These are phyloP conservation scores for Protomyces gravidus DNA, from an alignment of 1,139 yeast genomes.

Conservation along the genomic window DNA sequence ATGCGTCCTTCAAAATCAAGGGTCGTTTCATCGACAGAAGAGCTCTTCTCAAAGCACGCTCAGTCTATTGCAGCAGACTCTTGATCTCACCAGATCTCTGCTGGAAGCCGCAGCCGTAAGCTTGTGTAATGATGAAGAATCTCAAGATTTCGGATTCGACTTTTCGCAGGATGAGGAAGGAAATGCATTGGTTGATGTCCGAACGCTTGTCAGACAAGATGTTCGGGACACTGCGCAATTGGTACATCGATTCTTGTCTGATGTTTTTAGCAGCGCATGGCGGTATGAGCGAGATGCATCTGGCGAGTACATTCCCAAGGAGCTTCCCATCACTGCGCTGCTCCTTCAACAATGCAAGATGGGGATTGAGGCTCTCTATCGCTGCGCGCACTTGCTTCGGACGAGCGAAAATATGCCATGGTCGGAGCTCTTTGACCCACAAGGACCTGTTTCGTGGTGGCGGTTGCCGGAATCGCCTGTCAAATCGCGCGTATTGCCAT, in stretches of 20 bases:
- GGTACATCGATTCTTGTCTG: background rate
- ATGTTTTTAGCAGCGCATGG: constrained; percentile 1
- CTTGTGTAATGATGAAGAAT: background rate
- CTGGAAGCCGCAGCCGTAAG: background rate
- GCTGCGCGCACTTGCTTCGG: background rate
- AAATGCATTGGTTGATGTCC: background rate
- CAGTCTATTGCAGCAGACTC: background rate
- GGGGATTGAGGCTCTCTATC: constrained; percentile 5
- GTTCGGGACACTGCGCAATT: background rate
- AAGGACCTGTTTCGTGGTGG: constrained; percentile 9
- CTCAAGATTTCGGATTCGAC: constrained; percentile 10
- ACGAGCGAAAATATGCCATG: background rate
- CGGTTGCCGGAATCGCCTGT: constrained; percentile 1
- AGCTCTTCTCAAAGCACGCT: background rate
- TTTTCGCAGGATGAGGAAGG: background rate
- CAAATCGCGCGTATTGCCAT: constrained; percentile 11
- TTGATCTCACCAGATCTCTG: background rate
- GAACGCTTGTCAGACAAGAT: background rate
- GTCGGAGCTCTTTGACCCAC: constrained; percentile 2
- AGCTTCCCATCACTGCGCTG: background rate
- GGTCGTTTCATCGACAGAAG: background rate
- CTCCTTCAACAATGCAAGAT: constrained; percentile 7
- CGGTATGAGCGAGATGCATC: background rate
- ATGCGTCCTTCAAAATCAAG: constrained; percentile 8
- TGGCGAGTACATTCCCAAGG: background rate